Base-by-base conservation (phyloP, 129 eudicot species). In the Calendula officinalis region DNA sequence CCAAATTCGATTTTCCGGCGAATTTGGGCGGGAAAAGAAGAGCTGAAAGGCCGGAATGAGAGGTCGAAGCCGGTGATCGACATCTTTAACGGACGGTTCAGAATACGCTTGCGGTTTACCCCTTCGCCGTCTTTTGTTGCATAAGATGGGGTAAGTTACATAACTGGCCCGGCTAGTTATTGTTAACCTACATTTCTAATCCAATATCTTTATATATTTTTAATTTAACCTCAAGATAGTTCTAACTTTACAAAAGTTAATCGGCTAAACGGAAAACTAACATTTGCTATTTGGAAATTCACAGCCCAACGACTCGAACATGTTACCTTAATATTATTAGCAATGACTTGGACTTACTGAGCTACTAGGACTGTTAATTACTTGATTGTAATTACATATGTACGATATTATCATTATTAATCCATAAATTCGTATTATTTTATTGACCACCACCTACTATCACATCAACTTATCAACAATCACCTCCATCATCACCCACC, bases 21-120 rank as follows among this genome's bases (percentile, higher is more conserved):
- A 62, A 60, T 8, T 45, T 43, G 66, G 42, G 66, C 56, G 74
- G 83, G 71, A 68, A 59, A 39, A 35, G 56, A 44, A 61, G 56
- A 73, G 41, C 45, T 50, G 7, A 12, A n/a, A 3, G 67, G 69
- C 62, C 60, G 66, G 66, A 57, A 45, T 14, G 66, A 52, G 37
- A 62, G 57, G 68, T 68, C 55, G 56, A 69, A 63, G 69, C 64
- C 67, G 4, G 74, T 34, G 54, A 60, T 36, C 7, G 82, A 34
- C 86, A 81, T 81, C 79, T 64, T 56, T 60, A 77, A 68, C 77
- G 56, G 51, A 44, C 51, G 77, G 82, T 62, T 53, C 17, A 70
- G 63, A 67, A 78, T 42, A 37, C 75, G 63, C 33, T 66, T 64
- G 73, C 37, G 38, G 50, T 40, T 61, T 43, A 62, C 11, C 41